phyloP scores from a whole-genome alignment of 495 filamentous ascomycete species.

The Trichoderma erinaceum region DNA sequence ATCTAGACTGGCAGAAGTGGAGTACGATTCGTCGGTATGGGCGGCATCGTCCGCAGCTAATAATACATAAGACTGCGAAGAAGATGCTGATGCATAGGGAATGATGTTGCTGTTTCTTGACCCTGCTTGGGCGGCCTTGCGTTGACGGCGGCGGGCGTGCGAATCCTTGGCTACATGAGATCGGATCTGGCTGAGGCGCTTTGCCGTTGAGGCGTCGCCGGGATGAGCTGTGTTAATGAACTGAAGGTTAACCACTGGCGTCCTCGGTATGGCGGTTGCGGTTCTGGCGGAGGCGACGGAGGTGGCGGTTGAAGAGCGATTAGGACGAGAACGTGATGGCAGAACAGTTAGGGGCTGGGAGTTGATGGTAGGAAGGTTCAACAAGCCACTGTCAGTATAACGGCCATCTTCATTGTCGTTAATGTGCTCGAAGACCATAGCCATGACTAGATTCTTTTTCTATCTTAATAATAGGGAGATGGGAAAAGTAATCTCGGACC shows the following conservation, averaged over 20 bases:
- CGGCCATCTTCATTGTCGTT: neutral
- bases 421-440: neutral
- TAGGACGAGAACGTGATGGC: neutral
- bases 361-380: neutral
- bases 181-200: slow-evolving; percentile 10
- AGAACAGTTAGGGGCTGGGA: neutral
- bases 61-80: neutral
- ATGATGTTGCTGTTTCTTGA: neutral
- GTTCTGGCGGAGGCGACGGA: neutral
- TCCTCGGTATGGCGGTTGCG: neutral
- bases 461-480: no score
- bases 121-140: neutral
- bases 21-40: neutral
- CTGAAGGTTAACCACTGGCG: neutral
- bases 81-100: neutral
- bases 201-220: neutral
- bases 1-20: neutral
- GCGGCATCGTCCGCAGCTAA: neutral
- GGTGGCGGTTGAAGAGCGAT: neutral
- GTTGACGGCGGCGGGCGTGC: slow-evolving; percentile 8
- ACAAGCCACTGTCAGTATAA: neutral
- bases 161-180: slow-evolving; percentile 6
- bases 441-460: no score
- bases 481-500: no score
- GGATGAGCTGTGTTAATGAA: slow-evolving; percentile 5